Conservation (phyloP, 768 basidiomycete genomes). For the Amanita molliuscula region DNA sequence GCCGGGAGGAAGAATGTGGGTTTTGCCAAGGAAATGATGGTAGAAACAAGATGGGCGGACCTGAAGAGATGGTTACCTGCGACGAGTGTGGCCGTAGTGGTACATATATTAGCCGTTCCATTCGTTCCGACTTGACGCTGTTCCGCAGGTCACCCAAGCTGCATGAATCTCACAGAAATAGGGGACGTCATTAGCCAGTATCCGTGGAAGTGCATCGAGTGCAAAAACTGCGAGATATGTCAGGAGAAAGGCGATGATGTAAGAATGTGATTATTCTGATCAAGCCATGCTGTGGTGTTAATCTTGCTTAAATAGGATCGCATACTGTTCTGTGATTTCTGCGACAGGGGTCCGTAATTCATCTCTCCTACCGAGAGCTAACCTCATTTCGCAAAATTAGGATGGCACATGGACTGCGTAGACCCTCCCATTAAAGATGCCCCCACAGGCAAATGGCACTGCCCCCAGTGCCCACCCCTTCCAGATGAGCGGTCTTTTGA, state of each 20-base stretch:
- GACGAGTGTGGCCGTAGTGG: conserved; percentile 78
- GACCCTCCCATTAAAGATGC: conserved; percentile 57
- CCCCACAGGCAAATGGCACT: conserved; percentile 74
- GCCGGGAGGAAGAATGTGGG: conserved; percentile 59
- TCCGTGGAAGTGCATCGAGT: conserved; percentile 83
- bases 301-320: conserved; percentile 37
- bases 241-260: conserved; percentile 82
- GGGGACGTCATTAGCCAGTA: conserved; percentile 58
- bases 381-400: conserved; percentile 22
- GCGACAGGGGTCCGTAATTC: conserved; percentile 65
- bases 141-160: conserved; percentile 71
- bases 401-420: conserved; percentile 82
- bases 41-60: conserved; percentile 43
- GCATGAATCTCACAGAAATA: conserved; percentile 55
- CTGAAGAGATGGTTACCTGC: conserved; percentile 72
- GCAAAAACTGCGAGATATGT: conserved; percentile 89
- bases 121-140: conserved; percentile 7
- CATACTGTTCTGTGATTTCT: conserved; percentile 87
- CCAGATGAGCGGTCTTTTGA: conserved; percentile 11
- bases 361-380: neutral
- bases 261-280: conserved; percentile 21
- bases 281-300: conserved; percentile 8
- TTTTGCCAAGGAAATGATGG: conserved; percentile 65
- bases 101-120: conserved; percentile 17
- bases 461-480: conserved; percentile 46